Evolutionary conservation across 2,329 filamentous ascomycete genomes (phyloP).

Genomic region (Pseudogymnoascus sp.): DNA sequence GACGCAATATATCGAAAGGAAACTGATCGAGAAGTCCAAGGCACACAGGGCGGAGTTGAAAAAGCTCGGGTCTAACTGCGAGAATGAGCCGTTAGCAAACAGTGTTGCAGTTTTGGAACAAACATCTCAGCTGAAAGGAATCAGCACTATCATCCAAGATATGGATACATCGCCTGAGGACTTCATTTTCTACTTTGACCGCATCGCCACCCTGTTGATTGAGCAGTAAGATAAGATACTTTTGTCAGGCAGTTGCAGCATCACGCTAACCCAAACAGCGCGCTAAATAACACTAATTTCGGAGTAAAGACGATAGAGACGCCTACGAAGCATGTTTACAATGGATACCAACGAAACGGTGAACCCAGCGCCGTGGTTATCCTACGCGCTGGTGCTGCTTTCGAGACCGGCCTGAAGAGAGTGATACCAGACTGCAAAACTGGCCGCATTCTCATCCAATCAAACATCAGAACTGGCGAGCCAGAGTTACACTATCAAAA

Average conservation of each 20-base stretch:
- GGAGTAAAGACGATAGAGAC: slow-evolving; percentile 59
- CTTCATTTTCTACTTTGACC: slow-evolving; percentile 96
- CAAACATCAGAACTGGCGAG: slow-evolving; percentile 75
- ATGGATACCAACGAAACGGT: slow-evolving; percentile 64
- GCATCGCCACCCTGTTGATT: slow-evolving; percentile 75
- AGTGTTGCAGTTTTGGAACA: slow-evolving; percentile 69
- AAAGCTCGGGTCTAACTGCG: slow-evolving; percentile 65
- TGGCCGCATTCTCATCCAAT: slow-evolving; percentile 85
- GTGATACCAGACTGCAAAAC: slow-evolving; percentile 90
- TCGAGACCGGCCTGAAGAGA: slow-evolving; percentile 81
- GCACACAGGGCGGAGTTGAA: slow-evolving; percentile 74
- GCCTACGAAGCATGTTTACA: slow-evolving; percentile 62
- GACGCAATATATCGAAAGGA: slow-evolving; percentile 84
- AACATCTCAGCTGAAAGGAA: slow-evolving; percentile 74
- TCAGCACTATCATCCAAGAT: slow-evolving; percentile 86
- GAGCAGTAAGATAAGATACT: slow-evolving; percentile 52
- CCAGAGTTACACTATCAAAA: slow-evolving; percentile 89
- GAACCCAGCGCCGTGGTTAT: slow-evolving; percentile 81
- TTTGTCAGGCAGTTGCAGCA: not conserved
- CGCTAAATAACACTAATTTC: slow-evolving; percentile 72
- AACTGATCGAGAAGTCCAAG: slow-evolving; percentile 76
- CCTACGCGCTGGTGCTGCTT: slow-evolving; percentile 78
- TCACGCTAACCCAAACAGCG: slow-evolving; percentile 42
- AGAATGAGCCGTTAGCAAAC: slow-evolving; percentile 65
- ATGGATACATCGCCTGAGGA: slow-evolving; percentile 75